These are phyloP conservation scores for Quillaja saponaria DNA, from an alignment of 306 rosid genomes.

Conservation along the genomic window DNA sequence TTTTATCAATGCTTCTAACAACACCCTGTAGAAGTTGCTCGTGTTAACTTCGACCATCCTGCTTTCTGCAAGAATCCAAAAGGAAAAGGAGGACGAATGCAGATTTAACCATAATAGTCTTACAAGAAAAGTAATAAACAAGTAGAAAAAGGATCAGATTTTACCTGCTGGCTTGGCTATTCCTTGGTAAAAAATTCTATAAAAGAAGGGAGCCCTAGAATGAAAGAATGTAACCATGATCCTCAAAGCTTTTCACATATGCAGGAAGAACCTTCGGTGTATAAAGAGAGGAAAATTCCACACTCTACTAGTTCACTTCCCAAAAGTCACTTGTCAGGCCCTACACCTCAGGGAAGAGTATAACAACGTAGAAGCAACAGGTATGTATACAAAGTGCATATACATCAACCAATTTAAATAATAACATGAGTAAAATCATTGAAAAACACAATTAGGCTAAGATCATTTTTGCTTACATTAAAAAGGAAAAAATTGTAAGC, in stretches of 20 bases:
- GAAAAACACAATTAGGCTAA: too few species aligned
- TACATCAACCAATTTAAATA: too few species aligned
- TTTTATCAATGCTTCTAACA: slow-evolving; percentile 75
- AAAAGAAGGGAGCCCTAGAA: slow-evolving; percentile 83
- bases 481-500: neutral
- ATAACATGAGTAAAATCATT: too few species aligned
- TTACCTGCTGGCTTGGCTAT: slow-evolving; percentile 52
- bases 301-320: slow-evolving; percentile 1
- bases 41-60: slow-evolving; percentile 41
- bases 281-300: neutral
- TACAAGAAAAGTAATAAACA: slow-evolving; percentile 21
- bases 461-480: too few species aligned
- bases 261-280: slow-evolving; percentile 68
- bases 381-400: slow-evolving; percentile 13
- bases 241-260: slow-evolving; percentile 90
- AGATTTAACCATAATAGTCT: slow-evolving; percentile 11
- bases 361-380: slow-evolving; percentile 3
- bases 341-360: neutral
- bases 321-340: neutral
- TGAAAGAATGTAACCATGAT: slow-evolving; percentile 97
- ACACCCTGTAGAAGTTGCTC: slow-evolving; percentile 81
- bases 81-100: slow-evolving; percentile 16
- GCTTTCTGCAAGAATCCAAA: slow-evolving; percentile 42
- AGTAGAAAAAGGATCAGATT: slow-evolving; percentile 11
- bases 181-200: slow-evolving; percentile 76